Evolutionary conservation across 305 asterid genomes (phyloP).

Genomic region (Fraxinus floribunda): DNA sequence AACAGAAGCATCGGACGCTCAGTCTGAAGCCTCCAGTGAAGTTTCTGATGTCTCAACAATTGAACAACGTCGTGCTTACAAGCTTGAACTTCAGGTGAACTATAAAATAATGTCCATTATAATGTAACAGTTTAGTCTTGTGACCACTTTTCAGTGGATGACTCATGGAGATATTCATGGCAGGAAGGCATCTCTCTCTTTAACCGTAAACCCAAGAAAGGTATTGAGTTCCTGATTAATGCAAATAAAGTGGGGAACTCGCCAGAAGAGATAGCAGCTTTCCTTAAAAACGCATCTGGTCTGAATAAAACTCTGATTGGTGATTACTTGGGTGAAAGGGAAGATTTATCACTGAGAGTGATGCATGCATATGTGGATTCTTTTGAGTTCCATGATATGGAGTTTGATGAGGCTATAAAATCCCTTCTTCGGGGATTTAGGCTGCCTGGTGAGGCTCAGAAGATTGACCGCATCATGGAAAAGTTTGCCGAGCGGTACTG

Average conservation of each 20-base stretch:
- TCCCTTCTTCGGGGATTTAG: slow-evolving; percentile 86
- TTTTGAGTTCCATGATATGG: slow-evolving; percentile 87
- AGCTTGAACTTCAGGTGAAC: slow-evolving; percentile 93
- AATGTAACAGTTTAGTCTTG: slow-evolving; percentile 22
- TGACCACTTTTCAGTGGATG: slow-evolving; percentile 18
- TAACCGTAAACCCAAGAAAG: slow-evolving; percentile 94
- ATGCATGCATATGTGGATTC: slow-evolving; percentile 99
- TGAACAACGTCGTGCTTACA: slow-evolving; percentile 98
- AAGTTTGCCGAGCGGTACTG: slow-evolving; percentile 96
- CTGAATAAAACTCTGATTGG: slow-evolving; percentile 90
- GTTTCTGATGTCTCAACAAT: slow-evolving; percentile 84
- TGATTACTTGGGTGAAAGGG: slow-evolving; percentile 99
- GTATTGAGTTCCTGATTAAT: slow-evolving; percentile 87
- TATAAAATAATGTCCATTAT: slow-evolving; percentile 28
- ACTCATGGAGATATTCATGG: slow-evolving; percentile 35
- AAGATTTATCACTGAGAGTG: slow-evolving; percentile 84
- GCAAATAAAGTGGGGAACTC: slow-evolving; percentile 94
- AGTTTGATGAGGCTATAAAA: slow-evolving; percentile 97
- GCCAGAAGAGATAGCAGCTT: slow-evolving; percentile 84
- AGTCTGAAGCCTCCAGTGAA: slow-evolving; percentile 82
- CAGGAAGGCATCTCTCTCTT: slow-evolving; percentile 99
- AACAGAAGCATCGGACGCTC: slow-evolving; percentile 74
- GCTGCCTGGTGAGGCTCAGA: slow-evolving; percentile 99
- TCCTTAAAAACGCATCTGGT: slow-evolving; percentile 86
- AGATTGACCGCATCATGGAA: slow-evolving; percentile 98